Conservation (phyloP, 2,329 filamentous ascomycete species). For the Penicillium sp. region DNA sequence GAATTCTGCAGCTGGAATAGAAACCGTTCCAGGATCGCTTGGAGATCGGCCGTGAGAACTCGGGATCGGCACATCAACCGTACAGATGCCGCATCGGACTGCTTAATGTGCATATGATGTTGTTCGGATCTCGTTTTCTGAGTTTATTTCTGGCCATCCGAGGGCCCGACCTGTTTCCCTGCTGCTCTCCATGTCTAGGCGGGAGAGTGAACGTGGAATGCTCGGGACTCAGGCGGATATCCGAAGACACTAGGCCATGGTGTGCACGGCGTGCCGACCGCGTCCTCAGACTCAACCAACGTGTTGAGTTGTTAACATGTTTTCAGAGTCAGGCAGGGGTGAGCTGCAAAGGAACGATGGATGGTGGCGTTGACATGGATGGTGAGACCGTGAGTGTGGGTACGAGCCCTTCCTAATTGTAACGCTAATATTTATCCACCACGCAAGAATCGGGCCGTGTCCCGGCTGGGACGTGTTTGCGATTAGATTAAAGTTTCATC, state of each 20-base stretch:
- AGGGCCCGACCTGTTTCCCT: background rate
- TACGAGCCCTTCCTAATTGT: background rate
- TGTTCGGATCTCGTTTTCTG: background rate
- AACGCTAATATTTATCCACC: background rate
- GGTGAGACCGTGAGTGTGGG: background rate
- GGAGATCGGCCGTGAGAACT: background rate
- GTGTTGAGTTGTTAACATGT: background rate
- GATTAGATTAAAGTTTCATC: background rate
- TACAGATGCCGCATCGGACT: background rate
- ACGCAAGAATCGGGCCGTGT: conserved; percentile 5
- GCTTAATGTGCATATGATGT: background rate
- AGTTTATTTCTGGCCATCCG: background rate
- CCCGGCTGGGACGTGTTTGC: background rate
- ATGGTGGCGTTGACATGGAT: background rate
- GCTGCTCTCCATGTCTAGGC: background rate
- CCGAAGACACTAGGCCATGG: background rate
- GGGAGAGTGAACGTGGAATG: background rate
- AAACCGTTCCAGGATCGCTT: background rate
- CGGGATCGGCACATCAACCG: background rate
- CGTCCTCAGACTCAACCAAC: background rate
- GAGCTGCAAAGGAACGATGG: background rate
- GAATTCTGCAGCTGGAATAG: background rate
- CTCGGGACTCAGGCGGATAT: conserved; percentile 4
- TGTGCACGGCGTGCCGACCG: conserved; percentile 1
- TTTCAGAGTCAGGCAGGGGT: background rate